A percentile compares a stretch with the other conserved stretches of the same genome.
Evolutionary conservation across 2,329 filamentous ascomycete species (phyloP).

Genomic region (Hansfordia pulvinata): DNA sequence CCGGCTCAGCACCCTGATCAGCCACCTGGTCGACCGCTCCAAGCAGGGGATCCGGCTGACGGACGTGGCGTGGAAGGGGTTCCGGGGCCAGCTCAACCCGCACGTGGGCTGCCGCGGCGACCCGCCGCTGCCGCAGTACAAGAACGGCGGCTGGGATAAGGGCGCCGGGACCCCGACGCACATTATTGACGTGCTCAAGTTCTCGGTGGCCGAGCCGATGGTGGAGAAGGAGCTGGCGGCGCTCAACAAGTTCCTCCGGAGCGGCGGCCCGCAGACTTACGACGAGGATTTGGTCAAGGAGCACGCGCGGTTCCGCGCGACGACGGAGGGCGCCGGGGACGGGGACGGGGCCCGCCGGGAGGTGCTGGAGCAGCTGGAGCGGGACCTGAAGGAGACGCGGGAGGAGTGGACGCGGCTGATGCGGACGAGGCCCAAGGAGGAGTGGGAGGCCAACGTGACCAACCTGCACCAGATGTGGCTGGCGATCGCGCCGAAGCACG

Average conservation of each 20-base stretch:
- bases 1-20: conserved; percentile 35
- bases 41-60: conserved; percentile 41
- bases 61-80: conserved; percentile 21
- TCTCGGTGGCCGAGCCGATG: conserved; percentile 29
- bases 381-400: not conserved
- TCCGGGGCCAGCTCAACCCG: conserved; percentile 17
- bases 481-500: too few species aligned
- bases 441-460: not conserved
- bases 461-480: conserved; percentile 4
- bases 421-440: not conserved
- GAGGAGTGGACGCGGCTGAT: not conserved
- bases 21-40: conserved; percentile 40
- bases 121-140: conserved; percentile 25
- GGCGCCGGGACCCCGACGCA: conserved; percentile 21
- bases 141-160: conserved; percentile 17
- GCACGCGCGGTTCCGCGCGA: conserved; percentile 5
- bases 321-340: not conserved
- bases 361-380: not conserved
- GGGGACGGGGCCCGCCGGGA: not conserved
- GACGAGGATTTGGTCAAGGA: conserved; percentile 23
- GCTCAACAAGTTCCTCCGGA: conserved; percentile 15
- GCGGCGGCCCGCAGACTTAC: conserved; percentile 11
- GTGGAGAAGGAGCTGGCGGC: conserved; percentile 22
- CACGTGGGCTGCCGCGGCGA: conserved; percentile 12
- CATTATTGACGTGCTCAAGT: conserved; percentile 51